Base-by-base conservation (phyloP, 2,329 filamentous ascomycete genomes). In the Hymenoscyphus fraxineus region DNA sequence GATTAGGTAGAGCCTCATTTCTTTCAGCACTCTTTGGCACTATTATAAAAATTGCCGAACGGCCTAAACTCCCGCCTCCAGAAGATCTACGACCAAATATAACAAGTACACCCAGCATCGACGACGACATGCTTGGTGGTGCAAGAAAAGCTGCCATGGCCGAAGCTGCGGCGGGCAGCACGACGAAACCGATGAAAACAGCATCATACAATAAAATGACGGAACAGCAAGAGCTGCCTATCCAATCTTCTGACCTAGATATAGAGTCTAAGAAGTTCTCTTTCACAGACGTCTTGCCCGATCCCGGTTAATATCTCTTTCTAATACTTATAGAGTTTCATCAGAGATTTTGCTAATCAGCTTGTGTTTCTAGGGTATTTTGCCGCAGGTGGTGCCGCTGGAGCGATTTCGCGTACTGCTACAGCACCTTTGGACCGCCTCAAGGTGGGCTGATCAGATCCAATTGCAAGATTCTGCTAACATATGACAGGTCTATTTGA, bases 391-490 rank as follows among this genome's bases (percentile, higher is more conserved):
- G 95, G 93, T 78, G 83, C 96, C 76, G 93, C 94, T 77, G 95
- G 95, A 77, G 94, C 93, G 77, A 89, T 97, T 73, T 98, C 94
- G 76, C 89, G 95, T 76, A 98, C 95, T 75, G 90, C 92, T 68
- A 99, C 95, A 71, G 95, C 95, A 66, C 95, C 95, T 66, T 88
- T 99, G 78, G 95, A 99, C 80, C 92, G 95, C 72, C 83, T 99
- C 65, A 98, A 98, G 80, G 64, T 65, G 58, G 3, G 38, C 31
- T 35, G 16, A 35, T 35, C 38, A n/a, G 13, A 10, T 22, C 40
- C 9, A 16, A 31, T 31, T 31, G 27, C 22, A 51, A 27, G 16
- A 47, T 56, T 51, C 13, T n/a, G n/a, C 58, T 62, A 38, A 65
- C 32, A 27, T 32, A 6, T 16, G 38, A 54, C 19, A 65, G 64